Evolutionary conservation across 176 grass and related monocot genomes (phyloP).

Genomic region (Oropetium thomaeum): DNA sequence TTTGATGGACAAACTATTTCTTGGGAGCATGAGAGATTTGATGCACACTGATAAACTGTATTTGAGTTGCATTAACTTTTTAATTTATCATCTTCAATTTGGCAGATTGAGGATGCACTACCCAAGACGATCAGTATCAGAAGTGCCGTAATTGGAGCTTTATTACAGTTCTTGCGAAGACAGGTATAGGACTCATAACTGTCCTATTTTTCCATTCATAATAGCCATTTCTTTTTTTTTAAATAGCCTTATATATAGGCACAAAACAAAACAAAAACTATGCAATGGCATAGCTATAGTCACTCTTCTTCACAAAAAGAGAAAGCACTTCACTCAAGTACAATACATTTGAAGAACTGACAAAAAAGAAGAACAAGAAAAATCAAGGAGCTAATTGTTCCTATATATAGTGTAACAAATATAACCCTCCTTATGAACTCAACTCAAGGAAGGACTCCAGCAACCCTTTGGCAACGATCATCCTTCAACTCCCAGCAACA

Average conservation of each 20-base stretch:
- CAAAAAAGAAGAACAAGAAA: not conserved
- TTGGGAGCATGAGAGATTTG: not conserved
- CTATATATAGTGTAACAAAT: constrained; percentile 18
- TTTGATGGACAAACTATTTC: not conserved
- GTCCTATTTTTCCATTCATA: constrained; percentile 28
- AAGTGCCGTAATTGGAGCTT: constrained; percentile 5
- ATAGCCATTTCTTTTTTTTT: not conserved
- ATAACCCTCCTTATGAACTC: constrained; percentile 45
- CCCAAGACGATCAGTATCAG: not conserved
- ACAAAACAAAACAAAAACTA: constrained; percentile 34
- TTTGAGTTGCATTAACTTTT: constrained; percentile 4
- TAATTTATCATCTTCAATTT: not conserved
- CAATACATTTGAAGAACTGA: constrained; percentile 14
- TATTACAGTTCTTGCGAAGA: not conserved
- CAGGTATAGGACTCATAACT: constrained; percentile 7
- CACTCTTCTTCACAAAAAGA: constrained; percentile 17
- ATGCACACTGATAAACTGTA: not conserved
- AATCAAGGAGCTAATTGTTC: constrained; percentile 21
- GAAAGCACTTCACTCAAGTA: constrained; percentile 9
- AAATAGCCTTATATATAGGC: constrained; percentile 8
- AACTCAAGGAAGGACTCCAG: constrained; percentile 47
- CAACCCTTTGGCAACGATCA: constrained; percentile 35
- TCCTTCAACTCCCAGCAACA: constrained; percentile 47
- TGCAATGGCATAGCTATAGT: constrained; percentile 44
- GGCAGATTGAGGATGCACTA: not conserved